phyloP scores from a whole-genome alignment of 345 rosid species.

The Dipteronia sinensis region DNA sequence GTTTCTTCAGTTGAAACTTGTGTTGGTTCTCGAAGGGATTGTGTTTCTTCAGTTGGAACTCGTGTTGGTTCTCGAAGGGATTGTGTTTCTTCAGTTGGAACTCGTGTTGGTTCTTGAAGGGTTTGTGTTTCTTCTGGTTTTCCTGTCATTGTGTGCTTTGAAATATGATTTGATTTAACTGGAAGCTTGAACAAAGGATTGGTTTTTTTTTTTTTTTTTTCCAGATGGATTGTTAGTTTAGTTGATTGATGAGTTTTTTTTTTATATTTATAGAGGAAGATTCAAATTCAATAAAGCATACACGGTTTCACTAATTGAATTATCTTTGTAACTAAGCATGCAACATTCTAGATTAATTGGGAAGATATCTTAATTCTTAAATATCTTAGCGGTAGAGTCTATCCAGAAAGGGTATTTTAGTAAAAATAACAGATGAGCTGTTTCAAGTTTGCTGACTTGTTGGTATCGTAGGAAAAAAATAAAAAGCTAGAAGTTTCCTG shows the following conservation, averaged over 20 bases:
- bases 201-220: not conserved
- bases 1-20: not conserved
- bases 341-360: not conserved
- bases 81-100: not conserved
- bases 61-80: slow-evolving; percentile 1
- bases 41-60: not conserved
- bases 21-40: slow-evolving; percentile 1
- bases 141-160: slow-evolving; percentile 20
- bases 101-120: slow-evolving; percentile 4
- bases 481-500: slow-evolving; percentile 20
- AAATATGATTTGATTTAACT: not conserved
- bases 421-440: not conserved
- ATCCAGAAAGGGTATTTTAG: slow-evolving; percentile 4
- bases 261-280: not conserved
- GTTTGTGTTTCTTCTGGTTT: slow-evolving; percentile 7
- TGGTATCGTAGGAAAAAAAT: slow-evolving; percentile 9
- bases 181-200: not conserved
- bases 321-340: slow-evolving; percentile 22
- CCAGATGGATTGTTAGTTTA: not conserved
- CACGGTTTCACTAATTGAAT: slow-evolving; percentile 12
- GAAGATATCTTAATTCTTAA: not conserved
- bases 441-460: not conserved
- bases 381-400: slow-evolving; percentile 3
- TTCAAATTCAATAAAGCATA: not conserved
- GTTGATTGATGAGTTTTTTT: not conserved